Conservation (phyloP, 202 grass and related monocot species). For the Setaria italica region DNA sequence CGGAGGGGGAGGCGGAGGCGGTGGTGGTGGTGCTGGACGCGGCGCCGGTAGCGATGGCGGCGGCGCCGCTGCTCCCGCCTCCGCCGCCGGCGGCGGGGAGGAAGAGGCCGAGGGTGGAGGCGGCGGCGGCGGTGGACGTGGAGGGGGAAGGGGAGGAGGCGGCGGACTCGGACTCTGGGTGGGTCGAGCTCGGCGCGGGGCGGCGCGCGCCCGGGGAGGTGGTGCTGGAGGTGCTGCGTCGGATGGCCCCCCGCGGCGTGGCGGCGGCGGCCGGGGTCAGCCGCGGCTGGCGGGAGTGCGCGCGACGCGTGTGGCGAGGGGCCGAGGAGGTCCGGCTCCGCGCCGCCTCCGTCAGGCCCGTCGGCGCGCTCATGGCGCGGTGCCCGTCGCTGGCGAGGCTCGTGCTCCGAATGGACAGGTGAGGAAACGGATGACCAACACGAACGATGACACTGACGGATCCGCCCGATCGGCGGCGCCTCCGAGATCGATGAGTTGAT, state of each 20-base stretch:
- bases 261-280: slow-evolving; percentile 61
- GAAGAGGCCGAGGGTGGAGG: slow-evolving; percentile 29
- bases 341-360: slow-evolving; percentile 50
- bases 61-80: neutral
- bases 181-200: slow-evolving; percentile 38
- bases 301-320: slow-evolving; percentile 59
- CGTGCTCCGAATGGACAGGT: slow-evolving; percentile 86
- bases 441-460: neutral
- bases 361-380: slow-evolving; percentile 67
- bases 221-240: slow-evolving; percentile 61
- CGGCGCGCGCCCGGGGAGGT: slow-evolving; percentile 46
- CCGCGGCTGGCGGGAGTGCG: slow-evolving; percentile 69
- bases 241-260: slow-evolving; percentile 59
- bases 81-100: neutral
- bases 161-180: neutral
- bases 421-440: slow-evolving; percentile 7
- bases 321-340: slow-evolving; percentile 69
- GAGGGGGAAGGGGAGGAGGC: neutral
- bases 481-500: slow-evolving; percentile 41
- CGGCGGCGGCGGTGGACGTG: neutral
- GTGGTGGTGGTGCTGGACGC: neutral
- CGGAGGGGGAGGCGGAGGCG: neutral
- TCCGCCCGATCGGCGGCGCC: neutral
- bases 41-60: neutral
- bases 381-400: slow-evolving; percentile 63